Conservation (phyloP, 257 asterid species). For the Solanum ahanhuiri region DNA sequence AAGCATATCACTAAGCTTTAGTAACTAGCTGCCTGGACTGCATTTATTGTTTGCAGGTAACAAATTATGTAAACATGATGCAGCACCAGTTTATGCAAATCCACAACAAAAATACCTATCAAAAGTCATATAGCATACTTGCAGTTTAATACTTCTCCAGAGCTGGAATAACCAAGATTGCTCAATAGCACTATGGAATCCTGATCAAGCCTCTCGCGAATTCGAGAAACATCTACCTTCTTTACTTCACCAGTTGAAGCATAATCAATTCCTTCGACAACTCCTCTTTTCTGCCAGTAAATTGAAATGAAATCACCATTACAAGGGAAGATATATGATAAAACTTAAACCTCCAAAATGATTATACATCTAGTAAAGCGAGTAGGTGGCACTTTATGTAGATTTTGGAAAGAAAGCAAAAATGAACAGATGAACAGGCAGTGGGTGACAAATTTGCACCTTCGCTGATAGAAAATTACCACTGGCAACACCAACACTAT, state of each 20-base stretch:
- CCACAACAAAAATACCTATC: slow-evolving; percentile 50
- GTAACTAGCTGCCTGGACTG: neutral
- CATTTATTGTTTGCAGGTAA: neutral
- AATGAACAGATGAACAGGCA: neutral
- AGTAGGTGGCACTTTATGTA: neutral
- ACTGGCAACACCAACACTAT: slow-evolving; percentile 73
- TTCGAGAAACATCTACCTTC: slow-evolving; percentile 81
- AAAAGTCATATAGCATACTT: slow-evolving; percentile 66
- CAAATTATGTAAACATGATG: neutral
- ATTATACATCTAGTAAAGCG: neutral
- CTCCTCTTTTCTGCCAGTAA: slow-evolving; percentile 78
- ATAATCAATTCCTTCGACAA: slow-evolving; percentile 77
- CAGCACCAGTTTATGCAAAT: slow-evolving; percentile 16
- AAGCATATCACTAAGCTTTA: neutral
- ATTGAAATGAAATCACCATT: neutral
- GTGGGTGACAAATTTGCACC: slow-evolving; percentile 28
- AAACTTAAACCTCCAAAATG: neutral
- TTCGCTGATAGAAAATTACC: slow-evolving; percentile 90
- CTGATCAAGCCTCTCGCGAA: slow-evolving; percentile 74
- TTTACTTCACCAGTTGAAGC: slow-evolving; percentile 89
- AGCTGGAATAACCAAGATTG: slow-evolving; percentile 92
- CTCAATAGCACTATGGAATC: slow-evolving; percentile 60
- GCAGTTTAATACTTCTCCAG: slow-evolving; percentile 95
- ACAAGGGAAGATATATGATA: neutral
- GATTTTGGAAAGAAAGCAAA: neutral